Evolutionary conservation across 2,329 filamentous ascomycete species (phyloP).

Genomic region (Colletotrichum musae): DNA sequence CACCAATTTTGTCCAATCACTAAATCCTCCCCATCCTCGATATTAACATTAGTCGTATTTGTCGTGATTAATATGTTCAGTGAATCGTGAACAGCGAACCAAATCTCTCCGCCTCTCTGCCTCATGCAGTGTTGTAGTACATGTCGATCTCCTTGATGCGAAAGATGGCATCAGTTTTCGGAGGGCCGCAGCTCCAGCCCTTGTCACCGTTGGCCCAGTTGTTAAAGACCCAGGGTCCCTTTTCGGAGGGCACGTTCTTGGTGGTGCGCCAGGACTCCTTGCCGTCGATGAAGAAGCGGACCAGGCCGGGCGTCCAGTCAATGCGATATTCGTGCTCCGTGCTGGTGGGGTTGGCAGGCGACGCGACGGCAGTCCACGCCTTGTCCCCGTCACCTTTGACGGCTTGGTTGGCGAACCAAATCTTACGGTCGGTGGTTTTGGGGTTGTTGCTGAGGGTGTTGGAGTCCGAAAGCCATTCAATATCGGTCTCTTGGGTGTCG

Average conservation of each 20-base stretch:
- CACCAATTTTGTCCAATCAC: background rate
- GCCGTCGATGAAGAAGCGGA: slow-evolving; percentile 47
- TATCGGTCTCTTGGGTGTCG: slow-evolving; percentile 49
- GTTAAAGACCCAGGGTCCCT: slow-evolving; percentile 50
- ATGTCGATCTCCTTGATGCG: slow-evolving; percentile 42
- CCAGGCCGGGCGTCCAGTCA: slow-evolving; percentile 47
- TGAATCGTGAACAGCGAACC: background rate
- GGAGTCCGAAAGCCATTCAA: slow-evolving; percentile 51
- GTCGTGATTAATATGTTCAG: background rate
- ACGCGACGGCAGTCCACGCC: slow-evolving; percentile 33
- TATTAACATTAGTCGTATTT: background rate
- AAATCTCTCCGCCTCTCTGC: background rate
- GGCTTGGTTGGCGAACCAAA: slow-evolving; percentile 52
- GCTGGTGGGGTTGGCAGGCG: slow-evolving; percentile 44
- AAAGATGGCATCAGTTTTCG: slow-evolving; percentile 43
- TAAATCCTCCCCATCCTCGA: background rate
- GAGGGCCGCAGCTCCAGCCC: slow-evolving; percentile 49
- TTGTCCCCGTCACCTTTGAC: slow-evolving; percentile 38
- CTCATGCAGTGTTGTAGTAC: slow-evolving; percentile 47
- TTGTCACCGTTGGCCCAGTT: slow-evolving; percentile 51
- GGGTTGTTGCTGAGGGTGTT: slow-evolving; percentile 46
- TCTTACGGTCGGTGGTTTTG: slow-evolving; percentile 27
- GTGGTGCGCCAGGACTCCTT: slow-evolving; percentile 45
- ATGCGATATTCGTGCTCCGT: slow-evolving; percentile 52
- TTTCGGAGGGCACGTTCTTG: slow-evolving; percentile 44